Evolutionary conservation across 306 rosid genomes (phyloP).

Genomic region (Casuarina cunninghamiana): DNA sequence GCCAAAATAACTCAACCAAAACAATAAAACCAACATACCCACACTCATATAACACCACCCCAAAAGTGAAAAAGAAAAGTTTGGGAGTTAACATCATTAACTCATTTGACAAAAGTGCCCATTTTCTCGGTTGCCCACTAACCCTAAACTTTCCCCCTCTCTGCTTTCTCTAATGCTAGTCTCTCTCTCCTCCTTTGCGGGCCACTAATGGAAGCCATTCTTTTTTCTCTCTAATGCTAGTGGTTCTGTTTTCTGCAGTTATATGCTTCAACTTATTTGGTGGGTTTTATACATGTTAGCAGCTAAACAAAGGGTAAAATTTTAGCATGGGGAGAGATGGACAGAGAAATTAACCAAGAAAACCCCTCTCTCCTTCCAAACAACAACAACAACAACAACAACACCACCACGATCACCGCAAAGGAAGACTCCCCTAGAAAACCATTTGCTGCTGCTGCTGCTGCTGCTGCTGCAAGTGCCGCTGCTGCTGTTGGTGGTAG

Average conservation of each 20-base stretch:
- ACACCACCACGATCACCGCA: constrained; percentile 5
- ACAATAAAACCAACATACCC: constrained; percentile 41
- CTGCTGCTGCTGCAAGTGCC: not conserved
- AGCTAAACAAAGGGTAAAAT: constrained; percentile 48
- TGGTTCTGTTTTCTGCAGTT: constrained; percentile 44
- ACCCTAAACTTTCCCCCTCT: not conserved
- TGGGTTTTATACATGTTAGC: constrained; percentile 54
- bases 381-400: constrained; percentile 26
- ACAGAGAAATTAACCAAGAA: constrained; percentile 45
- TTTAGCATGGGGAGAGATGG: constrained; percentile 54
- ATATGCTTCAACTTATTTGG: constrained; percentile 26
- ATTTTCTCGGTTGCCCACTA: constrained; percentile 49
- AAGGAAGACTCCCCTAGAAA: constrained; percentile 62
- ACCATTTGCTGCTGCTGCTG: constrained; percentile 10
- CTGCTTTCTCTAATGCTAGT: constrained; percentile 9
- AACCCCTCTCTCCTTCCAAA: constrained; percentile 52
- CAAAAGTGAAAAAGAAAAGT: constrained; percentile 24
- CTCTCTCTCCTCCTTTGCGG: constrained; percentile 8
- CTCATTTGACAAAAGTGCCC: constrained; percentile 58
- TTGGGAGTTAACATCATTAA: constrained; percentile 59
- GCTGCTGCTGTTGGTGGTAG: constrained; percentile 2
- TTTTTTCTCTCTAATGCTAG: constrained; percentile 60
- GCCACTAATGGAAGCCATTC: constrained; percentile 37
- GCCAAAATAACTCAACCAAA: constrained; percentile 60
- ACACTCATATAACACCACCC: constrained; percentile 35